Evolutionary conservation across 2,329 filamentous ascomycete species (phyloP), one percentile per base, ranked within the genome.

Genomic region (Microascus cirrosus): DNA sequence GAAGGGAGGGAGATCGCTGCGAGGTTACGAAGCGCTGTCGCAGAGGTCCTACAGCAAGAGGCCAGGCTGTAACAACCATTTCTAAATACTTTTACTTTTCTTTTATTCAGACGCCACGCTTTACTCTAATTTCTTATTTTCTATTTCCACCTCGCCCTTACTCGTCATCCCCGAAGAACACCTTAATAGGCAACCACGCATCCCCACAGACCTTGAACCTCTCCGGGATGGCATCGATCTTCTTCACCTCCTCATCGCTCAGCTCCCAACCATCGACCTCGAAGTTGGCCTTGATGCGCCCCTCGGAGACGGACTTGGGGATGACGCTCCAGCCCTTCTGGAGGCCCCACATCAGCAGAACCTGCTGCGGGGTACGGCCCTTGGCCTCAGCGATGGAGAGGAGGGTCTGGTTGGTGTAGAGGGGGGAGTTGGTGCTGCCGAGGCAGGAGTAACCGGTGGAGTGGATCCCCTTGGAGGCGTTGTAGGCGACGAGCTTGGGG

Each of bases 141-240:
- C 39, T 18, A 20, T 25, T 36, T 22, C 22, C 25, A 12, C 66
- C 45, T 22, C 18, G 11, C 3, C 11, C 12, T 20, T 83, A 91
- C 75, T 92, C 87, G 66, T 91, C 87, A 65, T 92, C 87, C 8
- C 87, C 87, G 68, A 90, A 90, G 78, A 94, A 94, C 39, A 93
- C 87, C 78, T 85, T 86, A 60, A 88, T 71, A 0, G 88, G 89
- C 66, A 90, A 68, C 85, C 87, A 93, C 32, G 68, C 72, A 68
- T 93, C 90, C 39, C 79, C 80, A 67, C 88, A 94, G 61, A 90
- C 85, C 82, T 91, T 95, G 79, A 92, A 93, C 55, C 90, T 82
- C 61, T 89, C 86, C 66, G 81, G 77, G 58, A 93, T 78, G 65
- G 73, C 79, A 66, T 83, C 83, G 55, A 95, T 77, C 71, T 81